phyloP scores from a whole-genome alignment of 176 grass and related monocot genomes.

The Musa itinerans region DNA sequence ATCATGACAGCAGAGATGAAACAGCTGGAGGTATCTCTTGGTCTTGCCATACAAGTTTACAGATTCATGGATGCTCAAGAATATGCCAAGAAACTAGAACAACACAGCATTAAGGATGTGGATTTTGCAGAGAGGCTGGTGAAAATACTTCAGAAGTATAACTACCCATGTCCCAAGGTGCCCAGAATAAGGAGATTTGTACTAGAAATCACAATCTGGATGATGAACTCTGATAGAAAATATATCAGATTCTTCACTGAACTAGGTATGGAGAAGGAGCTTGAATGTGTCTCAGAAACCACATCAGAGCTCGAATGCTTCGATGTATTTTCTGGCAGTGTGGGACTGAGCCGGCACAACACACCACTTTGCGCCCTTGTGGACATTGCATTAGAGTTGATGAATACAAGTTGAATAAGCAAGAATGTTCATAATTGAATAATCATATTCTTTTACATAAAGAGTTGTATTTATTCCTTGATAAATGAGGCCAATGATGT shows the following conservation, averaged over 20 bases:
- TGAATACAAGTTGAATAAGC: neutral
- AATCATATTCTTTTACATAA: neutral
- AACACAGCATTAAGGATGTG: slow-evolving; percentile 10
- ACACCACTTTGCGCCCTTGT: neutral
- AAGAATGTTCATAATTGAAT: neutral
- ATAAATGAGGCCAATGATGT: no score
- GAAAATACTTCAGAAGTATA: slow-evolving; percentile 24
- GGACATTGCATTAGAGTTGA: neutral
- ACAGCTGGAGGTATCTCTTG: slow-evolving; percentile 42
- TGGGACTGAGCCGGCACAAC: neutral
- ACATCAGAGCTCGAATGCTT: slow-evolving; percentile 13
- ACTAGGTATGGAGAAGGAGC: slow-evolving; percentile 22
- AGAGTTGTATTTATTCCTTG: no score
- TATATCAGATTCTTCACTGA: slow-evolving; percentile 22
- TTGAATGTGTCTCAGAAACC: neutral
- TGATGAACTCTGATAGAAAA: slow-evolving; percentile 12
- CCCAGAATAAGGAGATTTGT: slow-evolving; percentile 45
- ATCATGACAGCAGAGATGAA: slow-evolving; percentile 29
- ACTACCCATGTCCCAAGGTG: slow-evolving; percentile 21
- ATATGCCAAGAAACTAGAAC: slow-evolving; percentile 6
- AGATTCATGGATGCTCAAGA: slow-evolving; percentile 23
- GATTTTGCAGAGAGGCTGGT: slow-evolving; percentile 37
- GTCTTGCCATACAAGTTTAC: slow-evolving; percentile 44
- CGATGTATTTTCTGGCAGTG: slow-evolving; percentile 10
- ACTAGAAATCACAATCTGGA: slow-evolving; percentile 29